Conservation (phyloP, 2,329 filamentous ascomycete genomes). For the Pseudonectria foliicola region DNA sequence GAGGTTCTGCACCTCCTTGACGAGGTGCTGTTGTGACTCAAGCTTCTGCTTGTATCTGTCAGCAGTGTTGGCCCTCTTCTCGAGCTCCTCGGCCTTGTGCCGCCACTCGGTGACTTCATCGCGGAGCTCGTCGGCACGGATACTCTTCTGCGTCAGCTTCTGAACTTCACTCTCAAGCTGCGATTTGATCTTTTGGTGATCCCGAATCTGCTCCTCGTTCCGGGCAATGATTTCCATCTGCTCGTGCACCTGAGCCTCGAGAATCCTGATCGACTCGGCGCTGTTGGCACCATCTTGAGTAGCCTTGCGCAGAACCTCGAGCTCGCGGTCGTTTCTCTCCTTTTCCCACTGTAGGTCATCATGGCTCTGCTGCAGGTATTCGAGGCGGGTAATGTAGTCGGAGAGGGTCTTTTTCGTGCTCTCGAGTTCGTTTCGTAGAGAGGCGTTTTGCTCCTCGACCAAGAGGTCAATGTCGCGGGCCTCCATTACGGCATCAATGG, state of each 20-base stretch:
- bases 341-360: constrained; percentile 60
- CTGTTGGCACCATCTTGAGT: constrained; percentile 45
- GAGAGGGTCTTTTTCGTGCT: constrained; percentile 49
- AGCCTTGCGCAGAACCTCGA: constrained; percentile 43
- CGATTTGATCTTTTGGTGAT: constrained; percentile 30
- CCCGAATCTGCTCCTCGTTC: constrained; percentile 50
- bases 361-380: constrained; percentile 53
- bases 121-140: constrained; percentile 44
- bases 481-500: constrained; percentile 33
- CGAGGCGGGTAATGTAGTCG: constrained; percentile 52
- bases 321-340: constrained; percentile 48
- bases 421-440: constrained; percentile 44
- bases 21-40: constrained; percentile 47
- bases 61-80: constrained; percentile 56
- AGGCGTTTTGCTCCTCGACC: constrained; percentile 48
- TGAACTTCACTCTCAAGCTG: constrained; percentile 52
- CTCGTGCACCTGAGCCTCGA: constrained; percentile 54
- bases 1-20: constrained; percentile 48
- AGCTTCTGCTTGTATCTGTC: constrained; percentile 58
- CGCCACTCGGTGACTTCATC: constrained; percentile 55
- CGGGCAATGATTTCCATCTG: constrained; percentile 63
- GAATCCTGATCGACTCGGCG: constrained; percentile 43
- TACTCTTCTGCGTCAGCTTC: constrained; percentile 38
- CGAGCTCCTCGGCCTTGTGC: constrained; percentile 50
- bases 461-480: constrained; percentile 48